Conservation (phyloP, 345 rosid species). For the Ceriops decandra region DNA sequence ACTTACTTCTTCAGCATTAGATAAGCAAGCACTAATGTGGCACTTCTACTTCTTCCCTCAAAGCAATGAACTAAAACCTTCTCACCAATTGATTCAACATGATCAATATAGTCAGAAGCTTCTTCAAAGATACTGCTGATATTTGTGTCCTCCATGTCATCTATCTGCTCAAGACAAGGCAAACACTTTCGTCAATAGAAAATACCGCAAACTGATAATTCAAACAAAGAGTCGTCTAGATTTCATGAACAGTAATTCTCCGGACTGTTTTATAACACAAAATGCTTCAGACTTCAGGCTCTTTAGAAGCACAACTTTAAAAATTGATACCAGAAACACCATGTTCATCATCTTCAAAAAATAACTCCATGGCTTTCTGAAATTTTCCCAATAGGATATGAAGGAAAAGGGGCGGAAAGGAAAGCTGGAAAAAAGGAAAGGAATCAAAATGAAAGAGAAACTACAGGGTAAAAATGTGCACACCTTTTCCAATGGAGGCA, state of each 20-base stretch:
- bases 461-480: too few relatives aligned
- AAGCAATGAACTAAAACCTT: slow-evolving; percentile 91
- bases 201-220: not conserved
- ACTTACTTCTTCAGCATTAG: slow-evolving; percentile 91
- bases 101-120: slow-evolving; percentile 73
- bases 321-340: too few relatives aligned
- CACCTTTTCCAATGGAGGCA: too few relatives aligned
- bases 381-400: too few relatives aligned
- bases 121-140: slow-evolving; percentile 76
- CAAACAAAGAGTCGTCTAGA: not conserved
- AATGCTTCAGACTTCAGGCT: too few relatives aligned
- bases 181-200: slow-evolving; percentile 1
- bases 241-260: not conserved
- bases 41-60: slow-evolving; percentile 98
- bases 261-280: not conserved
- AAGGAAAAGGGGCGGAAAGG: too few relatives aligned
- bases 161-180: slow-evolving; percentile 47
- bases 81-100: slow-evolving; percentile 71
- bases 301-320: too few relatives aligned
- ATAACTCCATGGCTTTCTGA: too few relatives aligned
- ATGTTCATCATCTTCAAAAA: too few relatives aligned
- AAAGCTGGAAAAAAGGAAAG: too few relatives aligned
- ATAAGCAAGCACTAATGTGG: slow-evolving; percentile 79
- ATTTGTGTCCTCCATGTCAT: slow-evolving; percentile 74
- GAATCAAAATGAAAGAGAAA: too few relatives aligned